Base-by-base conservation (phyloP, 1,284 basidiomycete species). In the Wolfiporia cocos region DNA sequence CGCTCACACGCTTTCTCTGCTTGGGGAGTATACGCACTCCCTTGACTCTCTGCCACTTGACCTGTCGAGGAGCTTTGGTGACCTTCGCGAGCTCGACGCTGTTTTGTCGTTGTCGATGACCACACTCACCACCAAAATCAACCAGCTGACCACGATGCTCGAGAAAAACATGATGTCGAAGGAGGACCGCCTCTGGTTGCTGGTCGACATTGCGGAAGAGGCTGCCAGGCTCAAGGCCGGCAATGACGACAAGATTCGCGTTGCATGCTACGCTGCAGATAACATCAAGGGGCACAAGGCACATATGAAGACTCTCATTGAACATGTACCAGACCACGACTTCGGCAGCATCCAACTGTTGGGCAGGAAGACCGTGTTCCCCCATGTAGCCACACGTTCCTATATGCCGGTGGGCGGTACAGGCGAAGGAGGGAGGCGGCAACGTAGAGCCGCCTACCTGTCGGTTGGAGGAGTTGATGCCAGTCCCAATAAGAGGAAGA, bases 191-290 rank as follows among this genome's bases (percentile, higher is more conserved):
- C 81, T 98, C 40, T 80, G 84, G 67, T 79, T 94, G 22, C 78
- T 99, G 47, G 78, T 84, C 47, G 91, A 96, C 61, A 92, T 97
- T 55, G 92, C 93, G 9, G 93, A 97, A 48, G 94, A 97, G 64
- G 92, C 93, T 0, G 71, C 78, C 31, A 78, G 88, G 37, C 90
- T 97, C 68, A 93, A 93, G 64, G 80, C 94, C 46, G 96, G 96
- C 30, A 92, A 90, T 34, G 96, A 99, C 63, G 95, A 99, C 80
- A 99, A 99, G 74, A 98, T 99, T 61, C 81, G 94, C 56, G 93
- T 98, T 45, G 93, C 93, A 9, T 92, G 87, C 52, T 88, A 88
- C 53, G 94, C 94, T 9, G 92, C 92, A 41, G 95, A 99, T 67
- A 89, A 80, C 65, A 76, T 95, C 59, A 78, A 81, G 49, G 67